phyloP scores from a whole-genome alignment of 805 yeast genomes.

The Kluyveromyces nonfermentans region DNA sequence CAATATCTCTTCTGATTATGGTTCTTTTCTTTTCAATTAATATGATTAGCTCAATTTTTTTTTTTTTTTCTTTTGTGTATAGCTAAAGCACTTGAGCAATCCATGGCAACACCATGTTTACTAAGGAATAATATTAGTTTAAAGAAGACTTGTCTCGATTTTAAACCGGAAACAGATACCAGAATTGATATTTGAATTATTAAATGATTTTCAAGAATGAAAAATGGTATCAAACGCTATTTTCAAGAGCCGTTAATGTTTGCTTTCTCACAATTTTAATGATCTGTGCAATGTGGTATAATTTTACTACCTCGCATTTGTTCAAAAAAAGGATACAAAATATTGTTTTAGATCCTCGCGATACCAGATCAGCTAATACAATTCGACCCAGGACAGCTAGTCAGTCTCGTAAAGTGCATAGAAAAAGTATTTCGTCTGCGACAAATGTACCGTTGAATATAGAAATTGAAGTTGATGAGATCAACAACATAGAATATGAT shows the following conservation, averaged over 20 bases:
- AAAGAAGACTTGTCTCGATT: too few relatives aligned
- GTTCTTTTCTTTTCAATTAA: too few relatives aligned
- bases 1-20: too few relatives aligned
- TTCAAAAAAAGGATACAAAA: constrained; percentile 8
- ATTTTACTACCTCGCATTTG: constrained; percentile 20
- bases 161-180: neutral
- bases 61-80: neutral
- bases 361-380: constrained; percentile 21
- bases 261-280: constrained; percentile 21
- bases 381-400: constrained; percentile 8
- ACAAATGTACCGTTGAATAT: constrained; percentile 15
- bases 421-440: constrained; percentile 10
- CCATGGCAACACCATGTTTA: too few relatives aligned
- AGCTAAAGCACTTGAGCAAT: neutral
- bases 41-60: neutral
- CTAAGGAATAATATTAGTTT: too few relatives aligned
- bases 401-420: constrained; percentile 7
- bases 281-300: constrained; percentile 24
- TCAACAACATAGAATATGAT: constrained; percentile 23
- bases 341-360: constrained; percentile 18
- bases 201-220: neutral
- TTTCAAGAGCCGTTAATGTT: constrained; percentile 13
- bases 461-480: constrained; percentile 13
- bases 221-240: constrained; percentile 4
- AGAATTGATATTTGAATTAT: too few relatives aligned